phyloP scores from a whole-genome alignment of 129 eudicot genomes.

The Centaurea solstitialis region DNA sequence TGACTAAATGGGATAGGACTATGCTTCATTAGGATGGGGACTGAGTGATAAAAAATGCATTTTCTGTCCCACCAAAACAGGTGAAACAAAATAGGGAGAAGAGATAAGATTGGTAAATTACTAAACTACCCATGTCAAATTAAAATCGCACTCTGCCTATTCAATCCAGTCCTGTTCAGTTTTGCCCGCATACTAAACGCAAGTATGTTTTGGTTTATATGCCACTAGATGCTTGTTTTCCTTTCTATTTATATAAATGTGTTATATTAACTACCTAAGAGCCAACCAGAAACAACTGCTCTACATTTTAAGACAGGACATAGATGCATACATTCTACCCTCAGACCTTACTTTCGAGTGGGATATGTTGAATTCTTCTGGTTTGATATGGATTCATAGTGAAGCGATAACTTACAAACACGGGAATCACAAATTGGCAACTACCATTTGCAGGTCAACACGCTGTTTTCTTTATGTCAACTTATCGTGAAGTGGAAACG shows the following conservation, averaged over 20 bases:
- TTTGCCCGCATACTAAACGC: not conserved
- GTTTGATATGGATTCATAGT: not conserved
- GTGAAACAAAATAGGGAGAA: not conserved
- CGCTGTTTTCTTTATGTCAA: constrained; percentile 71
- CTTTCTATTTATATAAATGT: not conserved
- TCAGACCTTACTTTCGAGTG: not conserved
- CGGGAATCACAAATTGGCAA: not conserved
- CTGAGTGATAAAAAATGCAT: not conserved
- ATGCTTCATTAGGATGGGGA: not conserved
- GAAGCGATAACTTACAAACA: not conserved
- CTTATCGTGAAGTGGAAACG: constrained; percentile 88
- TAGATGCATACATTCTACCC: not conserved
- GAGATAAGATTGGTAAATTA: not conserved
- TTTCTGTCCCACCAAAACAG: not conserved
- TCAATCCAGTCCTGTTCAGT: not conserved
- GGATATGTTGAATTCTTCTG: not conserved
- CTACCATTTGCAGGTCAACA: constrained; percentile 61
- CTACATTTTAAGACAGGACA: not conserved
- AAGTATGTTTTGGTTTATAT: not conserved
- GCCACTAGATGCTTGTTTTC: not conserved
- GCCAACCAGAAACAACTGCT: not conserved
- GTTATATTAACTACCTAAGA: not conserved
- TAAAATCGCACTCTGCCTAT: too few species aligned
- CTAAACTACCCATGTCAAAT: not conserved
- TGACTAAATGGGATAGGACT: not conserved